phyloP scores from a whole-genome alignment of 345 rosid genomes.

The Toxicodendron radicans region DNA sequence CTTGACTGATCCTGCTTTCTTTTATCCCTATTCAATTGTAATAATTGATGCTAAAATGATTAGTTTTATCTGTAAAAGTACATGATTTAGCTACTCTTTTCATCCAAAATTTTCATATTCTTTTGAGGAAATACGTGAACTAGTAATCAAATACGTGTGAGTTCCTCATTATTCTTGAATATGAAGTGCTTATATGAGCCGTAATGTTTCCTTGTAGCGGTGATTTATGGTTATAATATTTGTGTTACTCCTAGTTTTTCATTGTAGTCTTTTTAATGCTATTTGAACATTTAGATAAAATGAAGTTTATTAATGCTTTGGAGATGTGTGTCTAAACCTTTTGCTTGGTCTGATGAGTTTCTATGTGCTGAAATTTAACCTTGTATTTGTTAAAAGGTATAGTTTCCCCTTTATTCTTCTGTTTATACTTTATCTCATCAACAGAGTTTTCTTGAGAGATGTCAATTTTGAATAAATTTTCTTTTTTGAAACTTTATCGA shows the following conservation, averaged over 20 bases:
- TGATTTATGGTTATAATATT: too few species aligned
- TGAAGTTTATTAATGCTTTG: not conserved
- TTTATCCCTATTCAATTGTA: too few species aligned
- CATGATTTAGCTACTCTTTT: not conserved
- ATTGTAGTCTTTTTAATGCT: not conserved
- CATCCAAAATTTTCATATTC: not conserved
- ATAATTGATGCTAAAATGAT: not conserved
- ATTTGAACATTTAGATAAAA: not conserved
- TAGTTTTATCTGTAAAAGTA: not conserved
- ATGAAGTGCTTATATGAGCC: not conserved
- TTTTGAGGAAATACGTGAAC: not conserved
- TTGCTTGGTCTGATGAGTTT: not conserved
- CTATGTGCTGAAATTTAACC: not conserved
- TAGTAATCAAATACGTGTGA: not conserved
- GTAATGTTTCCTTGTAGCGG: not conserved
- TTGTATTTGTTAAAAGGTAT: not conserved
- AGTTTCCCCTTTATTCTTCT: not conserved
- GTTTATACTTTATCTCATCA: not conserved
- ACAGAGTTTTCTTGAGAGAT: not conserved
- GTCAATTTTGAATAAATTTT: not conserved
- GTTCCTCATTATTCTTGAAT: not conserved
- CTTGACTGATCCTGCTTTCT: not conserved
- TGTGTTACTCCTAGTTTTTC: too few species aligned
- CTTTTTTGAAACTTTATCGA: slow-evolving; percentile 1
- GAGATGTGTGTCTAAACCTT: not conserved